Evolutionary conservation across 2,329 filamentous ascomycete genomes (phyloP), one percentile per base, ranked within the genome.

Genomic region (Ophiostoma australiae): DNA sequence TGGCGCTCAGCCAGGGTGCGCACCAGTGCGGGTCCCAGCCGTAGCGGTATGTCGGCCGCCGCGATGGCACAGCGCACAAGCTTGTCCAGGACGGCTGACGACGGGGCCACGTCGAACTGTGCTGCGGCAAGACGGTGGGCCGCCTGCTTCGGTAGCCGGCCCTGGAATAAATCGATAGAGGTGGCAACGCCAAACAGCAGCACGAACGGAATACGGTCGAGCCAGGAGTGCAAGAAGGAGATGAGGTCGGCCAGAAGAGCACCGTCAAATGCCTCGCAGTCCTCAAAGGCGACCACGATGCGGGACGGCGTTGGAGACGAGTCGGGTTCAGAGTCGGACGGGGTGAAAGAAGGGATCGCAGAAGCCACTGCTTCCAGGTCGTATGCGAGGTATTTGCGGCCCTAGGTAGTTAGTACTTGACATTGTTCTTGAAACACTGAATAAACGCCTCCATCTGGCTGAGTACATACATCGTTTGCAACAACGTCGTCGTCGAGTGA

Each of bases 221-320:
- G 85, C 91, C 92, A 95, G 4, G 83, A 83, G 71, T 87, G 86
- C 72, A 94, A 84, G 5, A 94, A 83, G 52, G 84, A 83, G 66
- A 94, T 85, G 48, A 93, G 77, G 72, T 94, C 91, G 1, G 88
- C 89, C 15, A 96, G 80, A n/a, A 95, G 79, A 39, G 82, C 81
- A 67, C 87, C 87, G 75, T 94, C 91, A 76, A 95, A 94, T 0
- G 90, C 91, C 79, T 95, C 92, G 73, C 91, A 93, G 76, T 95
- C 92, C 77, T 93, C 90, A 72, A 95, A 88, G 0, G 90, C 88
- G 68, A 96, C 82, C 69, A 92, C 85, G 11, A 94, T 85, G 74
- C 88, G 87, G 58, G 73, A 71, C 52, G 85, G 84, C 10, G 83
- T 80, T 72, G 82, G 83, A 17, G 44, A 61, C 67, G 33, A 27